Conservation (phyloP, 345 rosid genomes). For the Clausena lansium region DNA sequence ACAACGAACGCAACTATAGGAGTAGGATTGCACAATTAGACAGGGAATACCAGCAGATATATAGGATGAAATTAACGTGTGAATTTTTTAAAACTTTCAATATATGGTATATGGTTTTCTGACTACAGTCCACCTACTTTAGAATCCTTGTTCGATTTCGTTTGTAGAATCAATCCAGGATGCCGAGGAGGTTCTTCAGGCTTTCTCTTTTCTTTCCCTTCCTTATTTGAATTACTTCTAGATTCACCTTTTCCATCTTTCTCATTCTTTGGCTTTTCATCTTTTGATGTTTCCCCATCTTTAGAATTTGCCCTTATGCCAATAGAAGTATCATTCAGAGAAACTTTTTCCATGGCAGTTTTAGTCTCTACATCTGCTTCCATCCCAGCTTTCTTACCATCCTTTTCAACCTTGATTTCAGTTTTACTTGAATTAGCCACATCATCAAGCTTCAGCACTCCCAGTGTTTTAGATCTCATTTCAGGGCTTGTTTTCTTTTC, state of each 20-base stretch:
- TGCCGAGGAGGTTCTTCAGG: constrained; percentile 75
- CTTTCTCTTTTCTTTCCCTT: constrained; percentile 66
- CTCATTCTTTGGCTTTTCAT: constrained; percentile 46
- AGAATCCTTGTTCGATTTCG: constrained; percentile 57
- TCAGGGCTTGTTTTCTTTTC: constrained; percentile 26
- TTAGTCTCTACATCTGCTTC: constrained; percentile 32
- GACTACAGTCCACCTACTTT: constrained; percentile 50
- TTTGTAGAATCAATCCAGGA: constrained; percentile 76
- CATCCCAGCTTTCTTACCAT: constrained; percentile 47
- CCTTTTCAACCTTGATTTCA: constrained; percentile 37
- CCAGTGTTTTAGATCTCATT: constrained; percentile 29
- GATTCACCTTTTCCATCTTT: constrained; percentile 45
- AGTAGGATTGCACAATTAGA: constrained; percentile 13
- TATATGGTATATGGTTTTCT: constrained; percentile 2
- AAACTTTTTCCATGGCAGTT: constrained; percentile 40
- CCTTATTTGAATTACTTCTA: constrained; percentile 43
- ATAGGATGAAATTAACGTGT: constrained; percentile 4
- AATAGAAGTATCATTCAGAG: constrained; percentile 32
- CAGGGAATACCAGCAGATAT: not conserved
- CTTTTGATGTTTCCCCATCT: constrained; percentile 37
- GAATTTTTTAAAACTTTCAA: constrained; percentile 2
- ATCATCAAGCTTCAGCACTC: constrained; percentile 40
- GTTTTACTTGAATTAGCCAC: constrained; percentile 32
- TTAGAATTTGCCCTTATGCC: constrained; percentile 43
- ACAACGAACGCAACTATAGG: constrained; percentile 68